phyloP scores from a whole-genome alignment of 768 basidiomycete genomes.

The Tubosaeta sp. region DNA sequence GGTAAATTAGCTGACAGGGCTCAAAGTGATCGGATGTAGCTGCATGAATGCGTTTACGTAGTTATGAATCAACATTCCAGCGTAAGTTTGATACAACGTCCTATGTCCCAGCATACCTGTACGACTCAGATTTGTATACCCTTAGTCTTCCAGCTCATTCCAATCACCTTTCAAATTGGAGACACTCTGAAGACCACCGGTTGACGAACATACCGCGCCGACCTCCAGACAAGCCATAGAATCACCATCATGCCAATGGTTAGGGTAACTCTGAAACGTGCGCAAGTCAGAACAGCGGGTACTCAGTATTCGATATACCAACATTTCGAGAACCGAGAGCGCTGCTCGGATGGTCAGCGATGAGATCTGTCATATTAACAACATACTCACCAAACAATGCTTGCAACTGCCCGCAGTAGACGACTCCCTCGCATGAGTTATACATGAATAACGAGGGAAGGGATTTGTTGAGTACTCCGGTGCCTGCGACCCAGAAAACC shows the following conservation, averaged over 20 bases:
- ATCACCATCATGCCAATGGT: constrained; percentile 46
- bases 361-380: too few relatives aligned
- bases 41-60: not conserved
- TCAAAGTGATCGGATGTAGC: too few relatives aligned
- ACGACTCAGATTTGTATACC: constrained; percentile 4
- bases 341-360: constrained; percentile 26
- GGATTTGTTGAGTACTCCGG: constrained; percentile 47
- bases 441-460: constrained; percentile 41
- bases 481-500: constrained; percentile 57
- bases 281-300: constrained; percentile 4
- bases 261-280: constrained; percentile 37
- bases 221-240: constrained; percentile 51
- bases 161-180: constrained; percentile 15
- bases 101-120: not conserved
- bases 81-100: not conserved
- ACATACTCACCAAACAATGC: constrained; percentile 46
- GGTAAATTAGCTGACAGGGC: too few relatives aligned
- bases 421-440: constrained; percentile 37
- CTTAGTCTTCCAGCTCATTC: constrained; percentile 1
- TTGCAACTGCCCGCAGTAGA: constrained; percentile 57
- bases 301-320: constrained; percentile 13
- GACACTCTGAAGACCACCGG: constrained; percentile 26
- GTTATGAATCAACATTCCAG: not conserved
- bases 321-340: constrained; percentile 55
- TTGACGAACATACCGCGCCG: constrained; percentile 37